These are phyloP conservation scores for Talaromyces adpressus DNA, from an alignment of 495 filamentous ascomycete species.

Conservation along the genomic window DNA sequence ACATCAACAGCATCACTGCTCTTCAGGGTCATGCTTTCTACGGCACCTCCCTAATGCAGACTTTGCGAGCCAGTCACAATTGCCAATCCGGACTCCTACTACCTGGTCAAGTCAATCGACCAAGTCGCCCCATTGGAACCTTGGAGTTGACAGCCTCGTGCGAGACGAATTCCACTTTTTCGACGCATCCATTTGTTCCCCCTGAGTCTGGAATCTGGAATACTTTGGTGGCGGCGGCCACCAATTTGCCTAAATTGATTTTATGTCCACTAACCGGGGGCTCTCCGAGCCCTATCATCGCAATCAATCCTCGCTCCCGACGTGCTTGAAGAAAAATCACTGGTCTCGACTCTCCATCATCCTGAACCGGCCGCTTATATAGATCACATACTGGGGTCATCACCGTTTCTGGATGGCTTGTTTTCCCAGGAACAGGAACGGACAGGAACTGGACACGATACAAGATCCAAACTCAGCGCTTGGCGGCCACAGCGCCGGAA, in stretches of 20 bases:
- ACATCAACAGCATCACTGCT: background rate
- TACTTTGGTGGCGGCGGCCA: background rate
- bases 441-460: background rate
- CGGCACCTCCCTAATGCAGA: conserved; percentile 2
- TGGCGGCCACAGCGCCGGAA: conserved; percentile 1
- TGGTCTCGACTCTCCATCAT: background rate
- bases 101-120: background rate
- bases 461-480: background rate
- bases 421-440: background rate
- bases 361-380: background rate
- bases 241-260: background rate
- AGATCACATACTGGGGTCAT: background rate
- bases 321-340: background rate
- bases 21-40: background rate
- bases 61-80: conserved; percentile 1
- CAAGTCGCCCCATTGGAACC: background rate
- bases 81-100: background rate
- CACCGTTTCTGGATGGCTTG: background rate
- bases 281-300: background rate
- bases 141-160: background rate
- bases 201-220: conserved; percentile 5
- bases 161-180: background rate
- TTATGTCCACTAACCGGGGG: background rate
- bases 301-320: background rate
- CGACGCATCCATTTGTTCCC: background rate